phyloP scores from a whole-genome alignment of 1,284 basidiomycete genomes.

The Melampsora occidentalis region DNA sequence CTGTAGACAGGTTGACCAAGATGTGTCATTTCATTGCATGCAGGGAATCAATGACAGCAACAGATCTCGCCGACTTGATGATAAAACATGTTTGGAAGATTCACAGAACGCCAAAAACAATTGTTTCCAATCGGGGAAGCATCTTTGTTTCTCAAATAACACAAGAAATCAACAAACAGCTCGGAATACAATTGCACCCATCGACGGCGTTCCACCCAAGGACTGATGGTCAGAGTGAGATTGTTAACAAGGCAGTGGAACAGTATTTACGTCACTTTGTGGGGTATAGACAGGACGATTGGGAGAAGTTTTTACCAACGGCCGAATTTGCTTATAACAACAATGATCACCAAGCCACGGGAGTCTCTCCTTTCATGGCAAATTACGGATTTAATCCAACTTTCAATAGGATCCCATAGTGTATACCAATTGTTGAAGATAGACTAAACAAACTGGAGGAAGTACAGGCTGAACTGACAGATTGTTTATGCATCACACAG shows the following conservation, averaged over 20 bases:
- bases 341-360: background rate
- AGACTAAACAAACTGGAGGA: background rate
- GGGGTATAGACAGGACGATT: constrained; percentile 38
- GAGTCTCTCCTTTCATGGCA: background rate
- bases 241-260: background rate
- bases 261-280: background rate
- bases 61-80: background rate
- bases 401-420: background rate
- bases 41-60: background rate
- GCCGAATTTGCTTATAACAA: constrained; percentile 23
- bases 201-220: background rate
- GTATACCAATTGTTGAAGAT: background rate
- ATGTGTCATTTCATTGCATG: constrained; percentile 14
- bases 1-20: background rate
- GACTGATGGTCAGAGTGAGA: background rate
- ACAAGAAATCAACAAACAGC: background rate
- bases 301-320: background rate
- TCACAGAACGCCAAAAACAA: background rate
- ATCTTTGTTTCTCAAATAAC: constrained; percentile 5
- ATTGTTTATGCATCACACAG: background rate
- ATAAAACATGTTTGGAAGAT: background rate
- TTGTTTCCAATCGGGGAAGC: background rate
- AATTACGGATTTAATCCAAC: background rate
- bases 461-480: background rate
- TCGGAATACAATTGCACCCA: background rate